Percentiles rank a stretch among this genome's conserved stretches.
These are phyloP conservation scores for Ascoidea rubescens DNA, from an alignment of 805 yeast genomes.

Conservation along the genomic window DNA sequence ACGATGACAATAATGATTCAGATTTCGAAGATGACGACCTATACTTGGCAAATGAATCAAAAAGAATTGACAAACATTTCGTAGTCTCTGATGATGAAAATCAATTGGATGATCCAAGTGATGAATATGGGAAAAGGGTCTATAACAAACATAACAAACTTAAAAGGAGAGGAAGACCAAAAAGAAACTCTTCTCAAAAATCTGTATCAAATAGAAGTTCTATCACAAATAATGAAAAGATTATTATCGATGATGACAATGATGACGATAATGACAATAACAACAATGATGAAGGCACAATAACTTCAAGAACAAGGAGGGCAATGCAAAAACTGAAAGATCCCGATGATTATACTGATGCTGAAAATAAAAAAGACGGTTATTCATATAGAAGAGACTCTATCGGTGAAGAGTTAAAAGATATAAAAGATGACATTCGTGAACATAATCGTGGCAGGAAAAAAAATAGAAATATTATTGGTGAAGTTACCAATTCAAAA, in stretches of 20 bases:
- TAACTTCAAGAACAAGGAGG: background rate
- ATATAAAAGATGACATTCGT: slow-evolving; percentile 13
- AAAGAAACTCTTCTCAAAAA: slow-evolving; percentile 1
- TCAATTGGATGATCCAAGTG: too few relatives aligned
- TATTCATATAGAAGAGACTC: slow-evolving; percentile 13
- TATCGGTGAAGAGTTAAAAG: slow-evolving; percentile 13
- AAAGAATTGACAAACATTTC: too few relatives aligned
- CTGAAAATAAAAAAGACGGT: slow-evolving; percentile 6
- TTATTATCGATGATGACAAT: slow-evolving; percentile 3
- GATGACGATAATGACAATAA: slow-evolving; percentile 6
- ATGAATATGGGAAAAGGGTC: too few relatives aligned
- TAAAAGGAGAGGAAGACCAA: background rate
- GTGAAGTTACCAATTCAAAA: slow-evolving; percentile 15
- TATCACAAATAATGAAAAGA: background rate
- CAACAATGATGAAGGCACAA: background rate
- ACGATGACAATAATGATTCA: too few relatives aligned
- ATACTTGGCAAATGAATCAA: too few relatives aligned
- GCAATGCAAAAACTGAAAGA: slow-evolving; percentile 1
- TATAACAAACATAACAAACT: too few relatives aligned
- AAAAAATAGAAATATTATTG: slow-evolving; percentile 22
- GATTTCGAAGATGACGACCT: too few relatives aligned
- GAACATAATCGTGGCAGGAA: slow-evolving; percentile 28
- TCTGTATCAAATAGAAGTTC: background rate
- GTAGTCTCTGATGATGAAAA: too few relatives aligned
- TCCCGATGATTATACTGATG: slow-evolving; percentile 2